These are phyloP conservation scores for Fraxinus americana DNA, from an alignment of 257 asterid species.

Conservation along the genomic window DNA sequence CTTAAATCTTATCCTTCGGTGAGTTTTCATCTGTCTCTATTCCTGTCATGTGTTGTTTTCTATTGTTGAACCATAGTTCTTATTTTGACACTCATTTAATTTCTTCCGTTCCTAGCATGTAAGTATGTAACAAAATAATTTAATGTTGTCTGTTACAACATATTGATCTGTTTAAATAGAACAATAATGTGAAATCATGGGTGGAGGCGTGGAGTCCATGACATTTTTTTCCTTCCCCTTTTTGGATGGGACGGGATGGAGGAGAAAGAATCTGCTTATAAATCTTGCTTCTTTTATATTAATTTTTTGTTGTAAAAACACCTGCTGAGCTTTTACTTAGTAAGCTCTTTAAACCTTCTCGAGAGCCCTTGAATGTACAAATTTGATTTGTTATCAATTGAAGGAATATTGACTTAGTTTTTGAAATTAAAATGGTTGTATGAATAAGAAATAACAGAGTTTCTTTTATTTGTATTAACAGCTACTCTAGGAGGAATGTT, in stretches of 20 bases:
- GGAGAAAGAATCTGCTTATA: background rate
- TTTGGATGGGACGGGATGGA: background rate
- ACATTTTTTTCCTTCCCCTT: background rate
- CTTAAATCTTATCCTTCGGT: constrained; percentile 98
- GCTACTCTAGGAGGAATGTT: too few relatives aligned
- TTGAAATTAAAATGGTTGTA: background rate
- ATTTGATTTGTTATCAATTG: too few relatives aligned
- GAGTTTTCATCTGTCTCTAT: constrained; percentile 44
- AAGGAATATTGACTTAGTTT: too few relatives aligned
- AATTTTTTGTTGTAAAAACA: background rate
- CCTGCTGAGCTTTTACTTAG: background rate
- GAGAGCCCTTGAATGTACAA: background rate
- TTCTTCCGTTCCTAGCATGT: background rate
- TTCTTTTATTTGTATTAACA: too few relatives aligned
- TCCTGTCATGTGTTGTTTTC: constrained; percentile 7
- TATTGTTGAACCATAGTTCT: background rate
- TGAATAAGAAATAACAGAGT: background rate
- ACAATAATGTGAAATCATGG: background rate
- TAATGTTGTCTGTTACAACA: background rate
- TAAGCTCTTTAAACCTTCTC: background rate
- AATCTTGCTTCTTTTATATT: background rate
- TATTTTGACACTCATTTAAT: background rate
- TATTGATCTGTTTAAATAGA: background rate
- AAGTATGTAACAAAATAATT: background rate
- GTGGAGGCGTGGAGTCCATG: background rate